Percentiles rank a stretch among this genome's conserved stretches.
Evolutionary conservation across 2,329 filamentous ascomycete species (phyloP).

Genomic region (Colletotrichum tropicale): DNA sequence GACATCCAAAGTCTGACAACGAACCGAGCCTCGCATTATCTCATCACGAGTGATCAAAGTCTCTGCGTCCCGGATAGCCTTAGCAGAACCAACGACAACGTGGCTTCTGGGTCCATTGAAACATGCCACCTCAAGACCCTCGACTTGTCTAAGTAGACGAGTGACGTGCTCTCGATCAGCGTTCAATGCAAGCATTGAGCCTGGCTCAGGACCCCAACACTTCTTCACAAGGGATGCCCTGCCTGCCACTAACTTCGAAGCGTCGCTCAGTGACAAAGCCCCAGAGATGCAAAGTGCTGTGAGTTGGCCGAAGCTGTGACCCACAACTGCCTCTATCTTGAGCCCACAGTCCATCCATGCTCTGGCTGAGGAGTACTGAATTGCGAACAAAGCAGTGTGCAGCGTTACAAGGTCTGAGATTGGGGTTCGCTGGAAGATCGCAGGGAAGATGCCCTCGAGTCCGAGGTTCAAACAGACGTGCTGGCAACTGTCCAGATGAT

Average conservation of each 20-base stretch:
- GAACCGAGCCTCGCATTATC: neutral
- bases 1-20: neutral
- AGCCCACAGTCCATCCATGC: slow-evolving; percentile 1
- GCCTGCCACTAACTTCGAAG: slow-evolving; percentile 29
- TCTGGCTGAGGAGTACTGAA: neutral
- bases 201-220: slow-evolving; percentile 28
- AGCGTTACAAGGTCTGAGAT: slow-evolving; percentile 31
- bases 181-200: slow-evolving; percentile 34
- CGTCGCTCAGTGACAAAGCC: slow-evolving; percentile 30
- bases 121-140: neutral
- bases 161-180: neutral
- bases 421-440: slow-evolving; percentile 28
- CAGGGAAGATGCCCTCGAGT: slow-evolving; percentile 32
- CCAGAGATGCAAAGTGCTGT: slow-evolving; percentile 37
- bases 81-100: neutral
- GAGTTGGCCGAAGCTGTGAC: slow-evolving; percentile 41
- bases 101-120: neutral
- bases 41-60: neutral
- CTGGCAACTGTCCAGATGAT: slow-evolving; percentile 40
- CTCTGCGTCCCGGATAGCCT: neutral
- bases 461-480: slow-evolving; percentile 26
- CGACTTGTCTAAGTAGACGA: neutral
- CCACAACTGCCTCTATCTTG: slow-evolving; percentile 10
- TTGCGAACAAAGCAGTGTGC: slow-evolving; percentile 32
- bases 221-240: slow-evolving; percentile 34